Base-by-base conservation (phyloP, 805 yeast species). In the Pichia californica region DNA sequence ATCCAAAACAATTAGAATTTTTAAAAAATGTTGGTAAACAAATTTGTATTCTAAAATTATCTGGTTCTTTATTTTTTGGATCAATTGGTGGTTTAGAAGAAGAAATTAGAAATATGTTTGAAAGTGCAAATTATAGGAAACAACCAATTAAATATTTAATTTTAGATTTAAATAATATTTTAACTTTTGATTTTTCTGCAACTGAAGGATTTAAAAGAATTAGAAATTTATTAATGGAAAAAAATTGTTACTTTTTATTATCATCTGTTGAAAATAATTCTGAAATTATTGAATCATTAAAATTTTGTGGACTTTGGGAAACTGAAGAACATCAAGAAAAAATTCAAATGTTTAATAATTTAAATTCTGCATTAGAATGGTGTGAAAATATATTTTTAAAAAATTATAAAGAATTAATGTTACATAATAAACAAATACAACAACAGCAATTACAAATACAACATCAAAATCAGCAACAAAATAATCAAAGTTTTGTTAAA, bases 141-240 rank as follows among this genome's bases (percentile, higher is more conserved):
- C 73, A 73, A 42, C 88, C 93, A 23, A 81, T 93, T 53, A 79
- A 84, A 55, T 93, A 81, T 59, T 66, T 93, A 49, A 78, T 93
- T 40, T 60, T 93, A 38, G 99, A 93, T 64, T 81, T 93, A 73
- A 81, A 81, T 52, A 79, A 82, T 31, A 95, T 93, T 26, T 73
- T 74, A 39, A 74, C 84, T 37, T 78, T 93, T 50, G 99, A 93
- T 63, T 93, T 85, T 55, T 84, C 95, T 36, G 97, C 98, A 0
- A 95, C 96, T 9, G 98, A 93, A 62, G 96, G 97, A 0, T 86
- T 93, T 59, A 79, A 88, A 52, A 71, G 96, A 53, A 83, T 93
- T 48, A 79, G 86, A 58, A 82, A 94, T 49, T 74, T 89, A 54
- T 68, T 88, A 15, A 76, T 76, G 46, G 81, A 83, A 18, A 81